Base-by-base conservation (phyloP, 345 rosid species). In the Aegle marmelos region DNA sequence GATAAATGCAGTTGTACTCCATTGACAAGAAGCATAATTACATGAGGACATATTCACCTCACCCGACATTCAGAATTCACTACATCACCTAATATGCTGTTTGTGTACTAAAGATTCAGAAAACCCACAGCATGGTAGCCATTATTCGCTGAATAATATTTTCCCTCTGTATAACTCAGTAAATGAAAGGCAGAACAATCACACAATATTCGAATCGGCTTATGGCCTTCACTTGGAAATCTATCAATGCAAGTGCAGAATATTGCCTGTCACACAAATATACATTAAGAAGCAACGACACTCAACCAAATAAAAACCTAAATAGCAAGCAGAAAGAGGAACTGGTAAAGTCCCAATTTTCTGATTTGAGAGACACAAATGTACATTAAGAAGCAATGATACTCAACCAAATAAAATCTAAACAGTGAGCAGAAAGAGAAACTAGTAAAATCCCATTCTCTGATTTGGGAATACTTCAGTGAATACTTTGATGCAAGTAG, bases 321-420 rank as follows among this genome's bases (percentile, higher is more conserved):
- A 33, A 17, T 31, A 17, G 64, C 66, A 56, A 71, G 37, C 10
- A 68, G 21, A 72, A 48, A 72, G 58, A 27, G 73, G 65, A 73
- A 41, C 17, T 19, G 62, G 37, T 14, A 41, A 60, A 76, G 65
- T n/a, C 14, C 28, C 16, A 70, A 34, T 70, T 80, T 80, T 45
- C 37, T 4, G n/a, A 10, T 4, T 6, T n/a, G 24, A 10, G 14
- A 62, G 4, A 3, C 50, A 45, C 4, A 45, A 37, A 36, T 67
- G 39, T 10, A 67, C 53, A 39, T 22, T 37, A 13, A 14, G 37
- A 67, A 39, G 71, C 71, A n/a, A 37, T 50, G 41, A 7, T 21
- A 28, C 59, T 69, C 58, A 7, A 45, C 11, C 36, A 28, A 28
- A 28, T 28, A 33, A 25, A 60, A 39, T 2, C 36, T 65, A 58